Base-by-base conservation (phyloP, 129 eudicot species). In the Deinandra increscens region DNA sequence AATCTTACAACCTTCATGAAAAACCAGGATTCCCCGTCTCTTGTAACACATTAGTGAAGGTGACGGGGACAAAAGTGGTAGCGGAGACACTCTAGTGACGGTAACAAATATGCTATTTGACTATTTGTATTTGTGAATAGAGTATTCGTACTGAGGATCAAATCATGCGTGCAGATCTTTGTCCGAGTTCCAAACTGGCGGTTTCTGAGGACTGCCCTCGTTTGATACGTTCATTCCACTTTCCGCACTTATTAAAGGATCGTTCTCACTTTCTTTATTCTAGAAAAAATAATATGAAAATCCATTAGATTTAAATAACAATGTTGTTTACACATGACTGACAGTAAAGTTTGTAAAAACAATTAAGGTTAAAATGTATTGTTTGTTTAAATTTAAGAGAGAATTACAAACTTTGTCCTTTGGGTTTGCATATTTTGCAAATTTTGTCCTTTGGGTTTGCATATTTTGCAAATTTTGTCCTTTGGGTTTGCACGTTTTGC, bases 111-210 rank as follows among this genome's bases (percentile, higher is more conserved):
- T 68, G 69, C 14, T 60, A 38, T 49, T 37, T 60, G 64, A 6
- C 64, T 58, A 58, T 58, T 23, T 58, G 64, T 58, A 58, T 58
- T 58, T 29, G 69, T 49, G 58, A 76, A 68, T 60, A 68, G 53
- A 60, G 37, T 76, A 76, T 76, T 69, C 36, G 37, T 60, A 53
- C 75, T 76, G 44, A 69, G 37, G 70, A 62, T 33, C 11, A 15
- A 46, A 45, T 82, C 66, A 87, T 3, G 89, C 94, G 14, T 77
- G 80, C 71, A 84, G 81, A 70, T 87, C 95, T 82, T 87, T 87
- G 76, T 83, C 80, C 41, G 84, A 70, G 63, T 65, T 82, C 95
- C 95, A 87, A 17, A 68, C 85, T 1, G 94, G 80, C 4, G 83
- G 70, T 64, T 82, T 84, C 60, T 71, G 81, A 80, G 75, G 80